Evolutionary conservation across 2,329 filamentous ascomycete species (phyloP), one percentile per base, ranked within the genome.

Genomic region (Blumeria hordei): DNA sequence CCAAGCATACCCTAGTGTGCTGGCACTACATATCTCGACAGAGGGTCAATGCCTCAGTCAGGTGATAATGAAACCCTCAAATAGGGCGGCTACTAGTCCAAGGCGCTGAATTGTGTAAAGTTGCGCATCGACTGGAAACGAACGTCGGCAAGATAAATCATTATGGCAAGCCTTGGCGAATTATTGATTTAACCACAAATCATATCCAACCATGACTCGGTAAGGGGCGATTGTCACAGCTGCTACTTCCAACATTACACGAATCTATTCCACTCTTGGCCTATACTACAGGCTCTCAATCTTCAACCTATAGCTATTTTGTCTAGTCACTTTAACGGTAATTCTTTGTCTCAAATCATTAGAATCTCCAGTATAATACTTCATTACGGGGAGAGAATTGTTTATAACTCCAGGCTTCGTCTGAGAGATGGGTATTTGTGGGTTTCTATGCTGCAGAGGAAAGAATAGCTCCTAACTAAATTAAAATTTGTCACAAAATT

Each of bases 381-480:
- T 55, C 16, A 47, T 55, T 16, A 28, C 53, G 43, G 39, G 39
- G 18, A 55, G 8, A 18, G 12, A n/a, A 49, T 28, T 9, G 45
- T 16, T 37, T 33, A 62, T 64, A 62, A 61, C 62, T 59, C 63
- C 62, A 62, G 62, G 62, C 61, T 52, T 53, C 57, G 51, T 54
- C 60, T 43, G 60, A 60, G 69, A 70, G 68, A 82, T 82, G 78
- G 78, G 74, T 66, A 69, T 72, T 69, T 76, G 74, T 69, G 73
- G 72, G 67, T 77, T 75, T 60, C 77, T 75, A 61, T 81, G 77
- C 70, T 81, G 77, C 67, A 75, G 74, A 70, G 71, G 73, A 53
- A 53, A 28, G 50, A 11, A 74, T 67, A 53, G 59, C 54, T 49
- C 12, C 18, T 21, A 60, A 51, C 18, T 21, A 60, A 51, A 43